A percentile compares a stretch with the other conserved stretches of the same genome.
phyloP scores from a whole-genome alignment of 2,329 filamentous ascomycete species.

The Cladosporium austrohemisphaericum region DNA sequence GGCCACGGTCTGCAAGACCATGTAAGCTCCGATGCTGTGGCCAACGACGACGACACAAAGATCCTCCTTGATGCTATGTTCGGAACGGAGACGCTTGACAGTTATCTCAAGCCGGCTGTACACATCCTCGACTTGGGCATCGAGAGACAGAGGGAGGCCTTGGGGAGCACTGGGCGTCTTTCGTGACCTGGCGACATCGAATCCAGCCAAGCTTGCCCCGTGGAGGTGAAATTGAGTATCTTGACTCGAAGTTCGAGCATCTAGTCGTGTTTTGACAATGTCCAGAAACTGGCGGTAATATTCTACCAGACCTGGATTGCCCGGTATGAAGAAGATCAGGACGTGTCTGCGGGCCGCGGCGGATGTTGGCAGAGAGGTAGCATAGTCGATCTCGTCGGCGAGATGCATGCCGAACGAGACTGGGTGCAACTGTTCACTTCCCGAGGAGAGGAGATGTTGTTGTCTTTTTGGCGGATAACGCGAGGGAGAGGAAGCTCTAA shows the following conservation, averaged over 20 bases:
- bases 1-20: constrained; percentile 38
- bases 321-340: constrained; percentile 69
- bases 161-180: constrained; percentile 14
- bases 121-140: constrained; percentile 7
- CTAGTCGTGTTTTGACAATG: constrained; percentile 43
- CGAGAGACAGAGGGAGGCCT: constrained; percentile 3
- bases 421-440: no score
- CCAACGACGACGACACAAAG: constrained; percentile 40
- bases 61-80: background rate
- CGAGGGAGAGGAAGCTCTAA: no score
- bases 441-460: no score
- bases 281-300: constrained; percentile 69
- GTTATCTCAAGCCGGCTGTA: constrained; percentile 1
- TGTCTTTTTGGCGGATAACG: no score
- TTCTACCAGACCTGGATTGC: constrained; percentile 71
- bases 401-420: background rate
- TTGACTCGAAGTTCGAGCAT: background rate
- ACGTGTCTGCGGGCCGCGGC: constrained; percentile 9
- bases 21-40: constrained; percentile 47
- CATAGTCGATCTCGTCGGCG: constrained; percentile 1
- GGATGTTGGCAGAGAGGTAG: background rate
- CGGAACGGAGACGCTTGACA: background rate
- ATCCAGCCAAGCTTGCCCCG: constrained; percentile 42
- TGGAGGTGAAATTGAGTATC: constrained; percentile 44
- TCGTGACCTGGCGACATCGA: constrained; percentile 33